phyloP scores from a whole-genome alignment of 345 rosid genomes.

The Eucalyptus paniculata region DNA sequence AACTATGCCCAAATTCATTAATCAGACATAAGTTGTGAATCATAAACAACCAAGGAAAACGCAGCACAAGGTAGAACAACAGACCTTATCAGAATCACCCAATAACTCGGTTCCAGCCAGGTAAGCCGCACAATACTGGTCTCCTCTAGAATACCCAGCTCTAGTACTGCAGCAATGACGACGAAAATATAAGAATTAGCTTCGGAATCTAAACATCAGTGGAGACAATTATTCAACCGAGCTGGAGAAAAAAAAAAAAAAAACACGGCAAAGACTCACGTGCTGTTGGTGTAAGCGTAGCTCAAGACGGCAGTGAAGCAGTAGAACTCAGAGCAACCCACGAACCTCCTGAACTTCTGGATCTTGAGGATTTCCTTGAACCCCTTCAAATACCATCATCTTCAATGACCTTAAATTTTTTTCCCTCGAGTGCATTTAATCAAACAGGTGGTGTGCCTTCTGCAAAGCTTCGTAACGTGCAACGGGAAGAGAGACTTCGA shows the following conservation, averaged over 20 bases:
- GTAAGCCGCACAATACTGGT: constrained; percentile 85
- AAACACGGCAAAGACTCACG: constrained; percentile 25
- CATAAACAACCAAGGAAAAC: not conserved
- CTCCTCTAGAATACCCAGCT: constrained; percentile 81
- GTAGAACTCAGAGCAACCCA: constrained; percentile 66
- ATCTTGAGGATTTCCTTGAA: constrained; percentile 50
- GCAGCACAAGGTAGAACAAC: not conserved
- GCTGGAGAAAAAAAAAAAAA: not conserved
- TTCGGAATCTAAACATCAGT: not conserved
- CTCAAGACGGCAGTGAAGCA: constrained; percentile 43
- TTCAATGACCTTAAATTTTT: not conserved
- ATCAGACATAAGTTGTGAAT: not conserved
- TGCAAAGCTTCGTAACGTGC: not conserved
- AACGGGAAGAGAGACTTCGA: too few relatives aligned
- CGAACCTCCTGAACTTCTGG: constrained; percentile 60
- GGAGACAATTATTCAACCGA: not conserved
- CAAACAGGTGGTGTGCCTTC: not conserved
- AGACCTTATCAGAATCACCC: constrained; percentile 65
- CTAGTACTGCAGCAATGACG: constrained; percentile 44
- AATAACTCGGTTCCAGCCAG: constrained; percentile 83
- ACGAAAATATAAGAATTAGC: not conserved
- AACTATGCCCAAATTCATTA: constrained; percentile 9
- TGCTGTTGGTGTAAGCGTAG: constrained; percentile 60
- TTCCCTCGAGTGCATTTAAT: too few relatives aligned
- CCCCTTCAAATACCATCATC: constrained; percentile 24